These are phyloP conservation scores for Starmerella geochares DNA, from an alignment of 805 yeast species.

Conservation along the genomic window DNA sequence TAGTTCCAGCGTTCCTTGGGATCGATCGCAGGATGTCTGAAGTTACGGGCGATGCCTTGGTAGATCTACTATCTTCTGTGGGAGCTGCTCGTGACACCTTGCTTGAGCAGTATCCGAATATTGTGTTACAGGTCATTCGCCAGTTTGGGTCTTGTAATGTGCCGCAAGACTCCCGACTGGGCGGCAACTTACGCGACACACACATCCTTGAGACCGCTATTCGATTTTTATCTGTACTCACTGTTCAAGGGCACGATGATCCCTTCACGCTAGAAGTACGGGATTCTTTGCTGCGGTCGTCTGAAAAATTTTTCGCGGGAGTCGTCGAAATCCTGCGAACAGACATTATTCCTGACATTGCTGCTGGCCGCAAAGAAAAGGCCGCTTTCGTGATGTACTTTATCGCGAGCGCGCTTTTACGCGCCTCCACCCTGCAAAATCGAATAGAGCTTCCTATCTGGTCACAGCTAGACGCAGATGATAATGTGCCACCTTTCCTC, in stretches of 20 bases:
- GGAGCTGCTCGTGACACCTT: not conserved
- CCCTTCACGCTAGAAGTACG: not conserved
- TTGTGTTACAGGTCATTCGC: not conserved
- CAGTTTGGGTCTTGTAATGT: not conserved
- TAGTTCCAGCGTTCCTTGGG: not conserved
- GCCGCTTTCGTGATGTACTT: not conserved
- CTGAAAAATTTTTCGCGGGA: not conserved
- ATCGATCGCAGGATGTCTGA: not conserved
- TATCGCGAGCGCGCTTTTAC: not conserved
- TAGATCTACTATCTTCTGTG: not conserved
- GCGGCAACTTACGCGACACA: not conserved
- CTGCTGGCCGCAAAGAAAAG: not conserved
- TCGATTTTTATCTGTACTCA: not conserved
- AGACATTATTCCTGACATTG: not conserved
- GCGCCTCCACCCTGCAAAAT: not conserved
- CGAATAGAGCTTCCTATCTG: not conserved
- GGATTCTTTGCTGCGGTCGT: not conserved
- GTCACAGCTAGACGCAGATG: not conserved
- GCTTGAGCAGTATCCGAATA: not conserved
- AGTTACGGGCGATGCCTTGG: not conserved
- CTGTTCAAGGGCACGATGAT: not conserved
- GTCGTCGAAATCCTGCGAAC: not conserved
- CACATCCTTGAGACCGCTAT: not conserved
- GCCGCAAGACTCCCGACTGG: not conserved
- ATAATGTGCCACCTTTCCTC: not conserved